Evolutionary conservation across 1,139 yeast species (phyloP), one percentile per base, ranked within the genome.

Genomic region (Torulaspora globosa): DNA sequence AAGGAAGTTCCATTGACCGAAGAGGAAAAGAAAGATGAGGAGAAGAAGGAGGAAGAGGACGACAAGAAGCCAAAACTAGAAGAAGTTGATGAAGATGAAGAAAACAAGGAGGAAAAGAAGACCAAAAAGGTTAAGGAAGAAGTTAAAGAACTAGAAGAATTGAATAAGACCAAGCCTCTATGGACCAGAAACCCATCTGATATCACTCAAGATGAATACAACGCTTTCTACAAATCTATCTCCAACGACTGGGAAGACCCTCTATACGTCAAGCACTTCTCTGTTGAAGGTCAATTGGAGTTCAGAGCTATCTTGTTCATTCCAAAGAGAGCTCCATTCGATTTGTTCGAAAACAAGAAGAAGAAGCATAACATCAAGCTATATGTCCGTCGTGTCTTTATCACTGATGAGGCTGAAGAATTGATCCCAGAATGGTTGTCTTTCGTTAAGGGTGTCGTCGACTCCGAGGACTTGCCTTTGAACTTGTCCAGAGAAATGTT

Each of bases 241-340:
- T 90, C 98, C 49, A 94, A 94, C 75, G 99, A 94, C 74, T 94
- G 98, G 98, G 98, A 92, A 78, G 98, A 92, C 71, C 99, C 97
- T 75, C 82, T 92, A 71, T 97, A 97, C 59, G 97, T 92, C 63
- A 94, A 94, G 82, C 99, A 94, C 78, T 94, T 94, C 79, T 88
- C 97, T 47, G 99, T 94, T 70, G 99, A 94, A 78, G 99, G 99
- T 81, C 98, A 94, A 79, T 83, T 94, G 67, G 99, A 94, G 78
- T 94, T 94, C 82, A 89, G 86, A 78, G 97, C 98, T 56, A 92
- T 94, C 68, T 80, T 94, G 66, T 94, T 88, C 70, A 82, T 94
- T 74, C 99, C 99, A 74, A 89, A 87, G 80, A 89, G 98, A 78
- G 97, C 99, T 65, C 98, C 99, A 73, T 88, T 92, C 69, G 98